A percentile compares a stretch with the other conserved stretches of the same genome.
Conservation (phyloP, 225 moss, liverwort and hornwort genomes). For the Takakia lepidozioides region DNA sequence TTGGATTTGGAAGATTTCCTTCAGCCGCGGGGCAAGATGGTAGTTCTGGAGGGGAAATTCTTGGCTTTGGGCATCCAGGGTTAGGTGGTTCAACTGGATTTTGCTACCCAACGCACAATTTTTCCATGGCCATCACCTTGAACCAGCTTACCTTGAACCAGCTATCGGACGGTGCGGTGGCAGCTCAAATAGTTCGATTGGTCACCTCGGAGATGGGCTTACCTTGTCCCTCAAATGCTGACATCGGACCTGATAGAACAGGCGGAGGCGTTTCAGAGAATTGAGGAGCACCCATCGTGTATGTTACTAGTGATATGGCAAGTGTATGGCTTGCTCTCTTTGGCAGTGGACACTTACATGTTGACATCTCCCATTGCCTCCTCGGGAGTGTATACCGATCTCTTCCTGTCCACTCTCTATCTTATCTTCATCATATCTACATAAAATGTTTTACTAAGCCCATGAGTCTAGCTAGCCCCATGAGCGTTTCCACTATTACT, state of each 20-base stretch:
- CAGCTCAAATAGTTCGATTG: conserved; percentile 68
- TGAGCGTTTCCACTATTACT: too few relatives aligned
- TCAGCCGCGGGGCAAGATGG: conserved; percentile 6
- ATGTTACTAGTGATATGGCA: too few relatives aligned
- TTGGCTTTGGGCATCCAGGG: conserved; percentile 86
- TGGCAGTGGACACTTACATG: too few relatives aligned
- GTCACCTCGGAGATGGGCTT: conserved; percentile 62
- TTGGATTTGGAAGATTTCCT: conserved; percentile 62
- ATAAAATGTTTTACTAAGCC: too few relatives aligned
- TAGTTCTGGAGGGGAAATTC: conserved; percentile 8
- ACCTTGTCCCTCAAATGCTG: conserved; percentile 63
- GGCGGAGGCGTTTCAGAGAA: conserved; percentile 15
- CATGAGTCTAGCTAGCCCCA: too few relatives aligned
- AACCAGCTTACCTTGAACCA: too few relatives aligned
- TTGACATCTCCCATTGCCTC: too few relatives aligned
- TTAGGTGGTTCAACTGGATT: conserved; percentile 83
- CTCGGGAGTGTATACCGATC: too few relatives aligned
- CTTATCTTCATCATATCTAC: too few relatives aligned
- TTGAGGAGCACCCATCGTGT: too few relatives aligned
- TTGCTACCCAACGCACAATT: conserved; percentile 67
- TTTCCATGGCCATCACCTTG: conserved; percentile 68
- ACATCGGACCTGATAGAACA: conserved; percentile 58
- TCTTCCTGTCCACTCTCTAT: too few relatives aligned
- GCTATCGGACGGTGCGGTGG: conserved; percentile 62
- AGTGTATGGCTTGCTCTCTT: too few relatives aligned